Conservation (phyloP, 1,284 basidiomycete species). For the Rhodotorula sp. region DNA sequence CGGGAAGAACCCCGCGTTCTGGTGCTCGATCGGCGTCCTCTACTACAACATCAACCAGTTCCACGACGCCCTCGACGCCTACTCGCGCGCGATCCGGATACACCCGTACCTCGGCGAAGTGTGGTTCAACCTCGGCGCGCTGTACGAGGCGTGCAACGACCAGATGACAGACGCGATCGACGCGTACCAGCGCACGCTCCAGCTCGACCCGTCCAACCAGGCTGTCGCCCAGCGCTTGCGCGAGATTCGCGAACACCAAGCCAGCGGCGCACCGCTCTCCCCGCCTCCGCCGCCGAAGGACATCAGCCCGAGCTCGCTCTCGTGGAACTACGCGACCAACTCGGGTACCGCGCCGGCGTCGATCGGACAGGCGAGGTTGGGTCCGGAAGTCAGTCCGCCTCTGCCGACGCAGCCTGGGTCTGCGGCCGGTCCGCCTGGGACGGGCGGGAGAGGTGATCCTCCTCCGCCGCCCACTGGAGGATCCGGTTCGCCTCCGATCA, state of each 20-base stretch:
- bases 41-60: conserved; percentile 99
- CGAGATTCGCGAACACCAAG: conserved; percentile 41
- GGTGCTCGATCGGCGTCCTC: conserved; percentile 98
- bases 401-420: conserved; percentile 1
- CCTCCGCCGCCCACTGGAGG: neutral
- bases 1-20: conserved; percentile 97
- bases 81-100: conserved; percentile 95
- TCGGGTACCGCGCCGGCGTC: conserved; percentile 31
- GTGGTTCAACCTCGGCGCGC: conserved; percentile 95
- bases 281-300: conserved; percentile 43
- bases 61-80: conserved; percentile 95
- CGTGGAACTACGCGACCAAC: conserved; percentile 38
- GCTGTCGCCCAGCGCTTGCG: conserved; percentile 71
- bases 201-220: conserved; percentile 77
- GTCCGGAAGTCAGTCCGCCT: conserved; percentile 27
- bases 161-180: conserved; percentile 98
- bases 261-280: conserved; percentile 35
- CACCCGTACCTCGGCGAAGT: conserved; percentile 99
- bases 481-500: conserved; percentile 12
- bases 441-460: neutral
- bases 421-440: neutral
- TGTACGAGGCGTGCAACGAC: conserved; percentile 99
- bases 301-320: conserved; percentile 40
- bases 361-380: conserved; percentile 27
- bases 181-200: conserved; percentile 87